Conservation (phyloP, 75 land plant genomes). For the Sequoiadendron giganteum region DNA sequence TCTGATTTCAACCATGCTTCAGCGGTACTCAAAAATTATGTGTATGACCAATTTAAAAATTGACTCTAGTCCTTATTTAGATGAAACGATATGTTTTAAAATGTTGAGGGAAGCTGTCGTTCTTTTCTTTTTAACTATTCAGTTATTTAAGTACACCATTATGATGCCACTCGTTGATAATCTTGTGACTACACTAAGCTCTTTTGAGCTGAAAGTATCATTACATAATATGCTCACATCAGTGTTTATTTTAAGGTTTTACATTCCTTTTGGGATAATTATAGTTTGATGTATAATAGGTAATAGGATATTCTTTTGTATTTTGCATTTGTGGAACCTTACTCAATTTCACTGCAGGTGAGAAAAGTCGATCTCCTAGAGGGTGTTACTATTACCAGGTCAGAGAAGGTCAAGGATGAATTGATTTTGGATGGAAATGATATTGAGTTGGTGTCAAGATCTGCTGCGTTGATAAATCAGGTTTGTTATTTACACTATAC, state of each 20-base stretch:
- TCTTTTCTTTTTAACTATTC: too few relatives aligned
- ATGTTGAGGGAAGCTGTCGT: too few relatives aligned
- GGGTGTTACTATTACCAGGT: conserved; percentile 59
- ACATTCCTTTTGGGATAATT: neutral
- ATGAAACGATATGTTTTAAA: too few relatives aligned
- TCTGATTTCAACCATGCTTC: neutral
- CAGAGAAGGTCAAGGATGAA: conserved; percentile 91
- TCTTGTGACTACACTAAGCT: neutral
- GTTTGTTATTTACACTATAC: conserved; percentile 18
- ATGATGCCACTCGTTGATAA: neutral
- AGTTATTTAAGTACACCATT: neutral
- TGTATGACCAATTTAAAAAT: too few relatives aligned
- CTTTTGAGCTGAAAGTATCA: neutral
- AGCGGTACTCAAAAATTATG: too few relatives aligned
- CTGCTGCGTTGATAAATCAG: conserved; percentile 82
- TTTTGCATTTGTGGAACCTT: neutral
- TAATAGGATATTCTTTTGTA: neutral
- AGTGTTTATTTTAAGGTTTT: too few relatives aligned
- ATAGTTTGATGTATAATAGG: neutral
- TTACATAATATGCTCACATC: neutral
- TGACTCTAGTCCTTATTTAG: too few relatives aligned
- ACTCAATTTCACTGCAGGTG: conserved; percentile 35
- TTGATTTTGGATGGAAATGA: conserved; percentile 77
- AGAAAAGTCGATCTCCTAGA: conserved; percentile 72
- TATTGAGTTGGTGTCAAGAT: conserved; percentile 79